Evolutionary conservation across 2,329 filamentous ascomycete genomes (phyloP), one percentile per base, ranked within the genome.

Genomic region (Monilinia aucupariae): DNA sequence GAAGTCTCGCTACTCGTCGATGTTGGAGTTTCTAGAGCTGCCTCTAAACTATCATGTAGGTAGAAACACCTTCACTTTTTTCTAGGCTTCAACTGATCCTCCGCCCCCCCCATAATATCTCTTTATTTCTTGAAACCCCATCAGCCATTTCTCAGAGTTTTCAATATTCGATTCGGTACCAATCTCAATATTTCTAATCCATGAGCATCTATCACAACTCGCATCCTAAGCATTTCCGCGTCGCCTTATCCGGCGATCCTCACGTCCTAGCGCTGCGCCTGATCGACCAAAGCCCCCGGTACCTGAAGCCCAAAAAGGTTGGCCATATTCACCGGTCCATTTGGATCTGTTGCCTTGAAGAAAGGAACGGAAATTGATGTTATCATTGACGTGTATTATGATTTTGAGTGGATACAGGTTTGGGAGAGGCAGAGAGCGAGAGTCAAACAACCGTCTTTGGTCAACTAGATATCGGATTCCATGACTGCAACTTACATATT

Each of bases 161-260:
- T 27, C 45, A 50, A 59, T 39, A 59, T 59, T 39, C 25, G 30
- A 62, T 45, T 12, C 12, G n/a, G 20, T 32, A 22, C 27, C 27
- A 30, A 49, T 49, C 41, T 55, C 25, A 17, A 41, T 56, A 39
- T 55, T 41, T 34, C n/a, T 56, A 45, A 62, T 41, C 47, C 48
- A n/a, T 39, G 54, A 58, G 30, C 51, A 49, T 55, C 30, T 49
- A 56, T 56, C 51, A 49, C 22, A 62, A 56, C 15, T 61, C 54
- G n/a, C 50, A 54, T 47, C 59, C 67, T 68, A 63, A 64, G 64
- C 60, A 68, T 66, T 66, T 68, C 68, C 66, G 63, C 65, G 64
- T 66, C 68, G 69, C 67, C 67, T 64, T 64, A 66, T 65, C 59
- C 62, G 68, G 64, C 67, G 65, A 70, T 70, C 55, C 61, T 60